phyloP scores from a whole-genome alignment of 1,139 yeast genomes.

The Yamadazyma sp. region DNA sequence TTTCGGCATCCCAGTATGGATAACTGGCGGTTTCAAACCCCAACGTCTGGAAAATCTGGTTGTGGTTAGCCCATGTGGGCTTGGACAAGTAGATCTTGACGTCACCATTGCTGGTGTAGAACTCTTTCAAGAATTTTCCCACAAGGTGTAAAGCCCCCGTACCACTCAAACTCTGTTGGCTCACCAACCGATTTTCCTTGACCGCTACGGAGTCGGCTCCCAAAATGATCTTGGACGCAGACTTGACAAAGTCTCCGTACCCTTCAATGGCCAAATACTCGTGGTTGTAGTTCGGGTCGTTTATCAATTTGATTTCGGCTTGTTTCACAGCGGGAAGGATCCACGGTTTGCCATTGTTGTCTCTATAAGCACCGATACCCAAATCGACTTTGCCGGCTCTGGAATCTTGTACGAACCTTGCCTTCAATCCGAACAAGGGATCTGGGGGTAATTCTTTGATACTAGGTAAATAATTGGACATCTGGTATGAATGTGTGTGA shows the following conservation, averaged over 20 bases:
- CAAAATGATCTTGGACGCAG: conserved; percentile 77
- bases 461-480: conserved; percentile 44
- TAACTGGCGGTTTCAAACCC: conserved; percentile 67
- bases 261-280: conserved; percentile 90
- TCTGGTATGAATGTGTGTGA: conserved; percentile 12
- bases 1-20: conserved; percentile 72
- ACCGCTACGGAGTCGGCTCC: conserved; percentile 65
- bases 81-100: conserved; percentile 70
- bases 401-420: conserved; percentile 65
- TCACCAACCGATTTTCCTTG: conserved; percentile 55
- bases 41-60: conserved; percentile 69
- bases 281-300: conserved; percentile 71
- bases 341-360: conserved; percentile 90
- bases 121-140: conserved; percentile 65
- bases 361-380: conserved; percentile 97
- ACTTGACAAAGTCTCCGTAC: conserved; percentile 61
- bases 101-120: conserved; percentile 34
- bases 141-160: conserved; percentile 95
- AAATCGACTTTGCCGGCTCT: conserved; percentile 75
- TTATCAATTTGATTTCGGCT: conserved; percentile 60
- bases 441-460: conserved; percentile 70
- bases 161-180: conserved; percentile 88
- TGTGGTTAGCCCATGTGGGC: conserved; percentile 98
- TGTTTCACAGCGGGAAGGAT: conserved; percentile 80
- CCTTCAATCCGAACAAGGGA: conserved; percentile 81